Evolutionary conservation across 805 yeast genomes (phyloP).

Genomic region (Isabelozyma gotoi): DNA sequence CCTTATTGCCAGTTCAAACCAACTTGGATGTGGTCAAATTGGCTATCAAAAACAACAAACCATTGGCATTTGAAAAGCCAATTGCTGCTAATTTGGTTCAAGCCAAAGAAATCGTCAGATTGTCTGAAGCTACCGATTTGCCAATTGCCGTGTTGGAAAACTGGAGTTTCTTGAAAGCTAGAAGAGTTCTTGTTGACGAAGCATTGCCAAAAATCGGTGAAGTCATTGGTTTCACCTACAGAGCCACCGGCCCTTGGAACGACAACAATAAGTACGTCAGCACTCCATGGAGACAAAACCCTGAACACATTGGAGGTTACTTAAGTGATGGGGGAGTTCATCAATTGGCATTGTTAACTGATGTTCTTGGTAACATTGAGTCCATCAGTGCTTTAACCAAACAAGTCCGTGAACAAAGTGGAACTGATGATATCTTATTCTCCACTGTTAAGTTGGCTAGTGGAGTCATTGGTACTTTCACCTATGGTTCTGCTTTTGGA

Average conservation of each 20-base stretch:
- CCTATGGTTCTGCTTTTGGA: conserved; percentile 85
- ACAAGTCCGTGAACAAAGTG: conserved; percentile 75
- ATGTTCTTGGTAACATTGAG: conserved; percentile 72
- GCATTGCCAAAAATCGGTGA: conserved; percentile 73
- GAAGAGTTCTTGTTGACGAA: conserved; percentile 48
- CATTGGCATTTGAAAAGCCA: conserved; percentile 85
- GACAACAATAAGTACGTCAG: conserved; percentile 56
- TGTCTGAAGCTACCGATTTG: conserved; percentile 59
- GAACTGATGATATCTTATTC: conserved; percentile 78
- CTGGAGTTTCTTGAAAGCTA: conserved; percentile 73
- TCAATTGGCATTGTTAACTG: conserved; percentile 84
- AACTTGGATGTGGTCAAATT: conserved; percentile 66
- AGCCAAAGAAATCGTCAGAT: conserved; percentile 73
- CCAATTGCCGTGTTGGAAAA: conserved; percentile 83
- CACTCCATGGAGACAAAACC: conserved; percentile 86
- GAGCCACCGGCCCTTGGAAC: conserved; percentile 72
- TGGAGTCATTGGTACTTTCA: conserved; percentile 78
- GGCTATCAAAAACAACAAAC: conserved; percentile 74
- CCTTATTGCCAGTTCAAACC: conserved; percentile 83
- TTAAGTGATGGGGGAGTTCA: conserved; percentile 96
- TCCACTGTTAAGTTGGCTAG: conserved; percentile 61
- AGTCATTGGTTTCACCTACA: conserved; percentile 66
- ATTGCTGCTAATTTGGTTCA: conserved; percentile 82
- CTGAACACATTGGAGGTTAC: conserved; percentile 91
- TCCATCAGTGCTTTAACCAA: conserved; percentile 73